Evolutionary conservation across 169 alveolate species (phyloP).

Genomic region (Plasmodium blacklocki): DNA sequence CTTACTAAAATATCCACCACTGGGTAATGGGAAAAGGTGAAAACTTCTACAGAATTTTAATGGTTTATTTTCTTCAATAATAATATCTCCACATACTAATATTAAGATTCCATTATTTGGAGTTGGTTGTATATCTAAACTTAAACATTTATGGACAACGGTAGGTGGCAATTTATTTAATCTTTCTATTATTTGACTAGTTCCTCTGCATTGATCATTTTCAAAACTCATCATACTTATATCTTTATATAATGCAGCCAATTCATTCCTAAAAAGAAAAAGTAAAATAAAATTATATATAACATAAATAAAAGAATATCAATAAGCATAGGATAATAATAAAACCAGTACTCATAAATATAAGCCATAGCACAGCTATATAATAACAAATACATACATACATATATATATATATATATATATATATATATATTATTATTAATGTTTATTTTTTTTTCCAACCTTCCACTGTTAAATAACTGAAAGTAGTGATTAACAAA

Average conservation of each 20-base stretch:
- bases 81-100: conserved; percentile 86
- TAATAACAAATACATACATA: neutral
- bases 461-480: conserved; percentile 84
- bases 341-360: neutral
- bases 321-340: neutral
- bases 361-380: neutral
- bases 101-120: conserved; percentile 85
- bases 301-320: neutral
- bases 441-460: conserved; percentile 20
- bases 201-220: conserved; percentile 74
- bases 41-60: conserved; percentile 86
- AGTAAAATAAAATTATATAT: neutral
- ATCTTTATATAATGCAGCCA: conserved; percentile 69
- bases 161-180: conserved; percentile 73
- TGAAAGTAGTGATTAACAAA: conserved; percentile 88
- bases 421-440: conserved; percentile 4
- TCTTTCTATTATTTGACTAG: conserved; percentile 67
- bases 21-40: conserved; percentile 85
- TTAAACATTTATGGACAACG: conserved; percentile 82
- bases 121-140: conserved; percentile 88
- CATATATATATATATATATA: neutral
- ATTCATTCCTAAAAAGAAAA: conserved; percentile 46
- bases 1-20: conserved; percentile 81
- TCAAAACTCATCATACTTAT: conserved; percentile 76
- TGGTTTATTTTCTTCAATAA: conserved; percentile 88